Percentiles rank a stretch among this genome's conserved stretches.
Conservation (phyloP, 208 protist species). For the Vickermania ingenoplastis region DNA sequence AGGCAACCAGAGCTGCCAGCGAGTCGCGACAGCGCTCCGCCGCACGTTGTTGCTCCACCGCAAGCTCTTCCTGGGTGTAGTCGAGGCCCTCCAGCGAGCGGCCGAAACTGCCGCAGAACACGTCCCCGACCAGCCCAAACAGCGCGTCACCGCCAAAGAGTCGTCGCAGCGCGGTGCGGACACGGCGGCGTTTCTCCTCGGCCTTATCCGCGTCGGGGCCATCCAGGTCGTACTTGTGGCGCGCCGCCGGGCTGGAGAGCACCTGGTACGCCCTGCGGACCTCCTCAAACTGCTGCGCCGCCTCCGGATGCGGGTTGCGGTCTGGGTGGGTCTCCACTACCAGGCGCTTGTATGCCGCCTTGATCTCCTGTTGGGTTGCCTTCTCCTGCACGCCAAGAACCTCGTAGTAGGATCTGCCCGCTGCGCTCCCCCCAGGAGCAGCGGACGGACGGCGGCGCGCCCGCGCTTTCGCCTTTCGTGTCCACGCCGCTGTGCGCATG, state of each 20-base stretch:
- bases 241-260: slow-evolving; percentile 91
- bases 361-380: not conserved
- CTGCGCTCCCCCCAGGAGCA: slow-evolving; percentile 6
- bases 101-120: slow-evolving; percentile 62
- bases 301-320: slow-evolving; percentile 43
- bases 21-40: slow-evolving; percentile 52
- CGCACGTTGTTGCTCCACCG: slow-evolving; percentile 47
- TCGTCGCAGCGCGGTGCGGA: slow-evolving; percentile 54
- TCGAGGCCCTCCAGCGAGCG: slow-evolving; percentile 76
- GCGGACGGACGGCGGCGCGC: not conserved
- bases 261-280: slow-evolving; percentile 97
- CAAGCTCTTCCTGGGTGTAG: slow-evolving; percentile 65
- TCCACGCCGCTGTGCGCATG: slow-evolving; percentile 36
- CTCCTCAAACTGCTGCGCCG: slow-evolving; percentile 77
- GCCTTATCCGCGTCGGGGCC: slow-evolving; percentile 87
- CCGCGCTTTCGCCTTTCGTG: slow-evolving; percentile 12
- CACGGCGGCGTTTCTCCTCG: slow-evolving; percentile 75
- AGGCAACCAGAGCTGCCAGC: slow-evolving; percentile 9
- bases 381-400: slow-evolving; percentile 2
- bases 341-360: not conserved
- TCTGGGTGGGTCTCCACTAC: slow-evolving; percentile 5
- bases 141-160: slow-evolving; percentile 77
- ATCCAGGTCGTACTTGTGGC: slow-evolving; percentile 95
- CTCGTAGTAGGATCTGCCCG: slow-evolving; percentile 4
- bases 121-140: slow-evolving; percentile 38